A percentile compares a stretch with the other conserved stretches of the same genome.
These are phyloP conservation scores for Platanthera guangdongensis DNA, from an alignment of 106 monocot species.

Conservation along the genomic window DNA sequence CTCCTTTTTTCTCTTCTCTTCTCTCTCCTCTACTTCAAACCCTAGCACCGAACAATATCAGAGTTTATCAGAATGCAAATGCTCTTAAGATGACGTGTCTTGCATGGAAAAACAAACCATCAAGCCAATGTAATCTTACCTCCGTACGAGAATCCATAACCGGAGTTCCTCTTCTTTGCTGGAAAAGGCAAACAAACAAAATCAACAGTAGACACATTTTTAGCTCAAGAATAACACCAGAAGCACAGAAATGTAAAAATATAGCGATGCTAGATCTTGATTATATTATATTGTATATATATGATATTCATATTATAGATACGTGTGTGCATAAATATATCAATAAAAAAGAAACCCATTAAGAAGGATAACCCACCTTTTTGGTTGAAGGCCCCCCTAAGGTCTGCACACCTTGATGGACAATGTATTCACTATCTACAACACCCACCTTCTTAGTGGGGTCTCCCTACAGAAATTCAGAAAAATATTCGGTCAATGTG, in stretches of 20 bases:
- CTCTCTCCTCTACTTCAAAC: too few relatives aligned
- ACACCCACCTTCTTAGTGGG: constrained; percentile 68
- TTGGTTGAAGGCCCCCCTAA: constrained; percentile 35
- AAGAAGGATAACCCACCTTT: constrained; percentile 23
- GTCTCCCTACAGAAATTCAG: constrained; percentile 44
- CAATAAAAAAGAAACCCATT: not conserved
- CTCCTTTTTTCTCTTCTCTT: too few relatives aligned
- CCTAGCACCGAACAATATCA: too few relatives aligned
- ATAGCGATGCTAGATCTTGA: not conserved
- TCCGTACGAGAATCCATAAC: constrained; percentile 14
- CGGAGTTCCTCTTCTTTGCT: not conserved
- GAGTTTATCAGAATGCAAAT: too few relatives aligned
- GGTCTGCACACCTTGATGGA: constrained; percentile 65
- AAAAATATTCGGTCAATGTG: too few relatives aligned
- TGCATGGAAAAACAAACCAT: not conserved
- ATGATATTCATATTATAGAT: not conserved
- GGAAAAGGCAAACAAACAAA: not conserved
- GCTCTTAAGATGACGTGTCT: not conserved
- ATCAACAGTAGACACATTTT: not conserved
- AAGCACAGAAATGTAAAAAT: not conserved
- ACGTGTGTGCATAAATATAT: not conserved
- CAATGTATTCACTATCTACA: constrained; percentile 62
- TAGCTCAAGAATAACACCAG: not conserved
- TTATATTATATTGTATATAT: not conserved
- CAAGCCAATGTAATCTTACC: constrained; percentile 1